These are phyloP conservation scores for Mallotus nudiflorus DNA, from an alignment of 345 rosid genomes.

Conservation along the genomic window DNA sequence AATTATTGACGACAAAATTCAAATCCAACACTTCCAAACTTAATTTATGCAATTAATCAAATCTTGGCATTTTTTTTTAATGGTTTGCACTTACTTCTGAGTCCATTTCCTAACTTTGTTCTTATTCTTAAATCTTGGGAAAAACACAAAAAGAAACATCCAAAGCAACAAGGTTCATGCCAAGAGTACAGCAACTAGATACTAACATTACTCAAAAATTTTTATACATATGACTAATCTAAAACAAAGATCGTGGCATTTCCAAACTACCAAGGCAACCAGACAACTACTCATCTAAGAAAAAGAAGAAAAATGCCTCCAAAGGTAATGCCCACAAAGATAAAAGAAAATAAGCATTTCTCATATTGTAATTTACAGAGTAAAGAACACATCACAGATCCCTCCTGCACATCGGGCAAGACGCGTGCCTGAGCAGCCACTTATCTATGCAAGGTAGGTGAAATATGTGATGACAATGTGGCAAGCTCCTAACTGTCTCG, in stretches of 20 bases:
- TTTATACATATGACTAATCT: conserved; percentile 38
- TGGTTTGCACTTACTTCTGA: no score
- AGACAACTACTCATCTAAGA: conserved; percentile 12
- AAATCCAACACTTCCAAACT: no score
- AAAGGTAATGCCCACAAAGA: conserved; percentile 15
- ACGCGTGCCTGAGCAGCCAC: conserved; percentile 88
- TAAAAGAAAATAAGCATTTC: conserved; percentile 17
- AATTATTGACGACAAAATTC: no score
- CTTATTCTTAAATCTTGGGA: not conserved
- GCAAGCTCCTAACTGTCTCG: conserved; percentile 89
- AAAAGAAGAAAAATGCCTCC: conserved; percentile 19
- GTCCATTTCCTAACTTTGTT: no score
- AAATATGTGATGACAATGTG: conserved; percentile 96
- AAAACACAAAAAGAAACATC: no score
- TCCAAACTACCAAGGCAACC: conserved; percentile 10
- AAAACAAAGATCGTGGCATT: conserved; percentile 22
- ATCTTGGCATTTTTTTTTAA: no score
- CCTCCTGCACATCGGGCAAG: conserved; percentile 95
- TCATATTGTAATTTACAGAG: conserved; percentile 23
- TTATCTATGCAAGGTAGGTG: conserved; percentile 96
- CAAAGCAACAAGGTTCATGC: not conserved
- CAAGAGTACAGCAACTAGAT: not conserved
- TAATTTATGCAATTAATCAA: no score
- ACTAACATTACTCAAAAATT: conserved; percentile 31
- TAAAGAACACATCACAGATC: conserved; percentile 47